Evolutionary conservation across 805 yeast genomes (phyloP).

Genomic region (Komagataella phaffii): DNA sequence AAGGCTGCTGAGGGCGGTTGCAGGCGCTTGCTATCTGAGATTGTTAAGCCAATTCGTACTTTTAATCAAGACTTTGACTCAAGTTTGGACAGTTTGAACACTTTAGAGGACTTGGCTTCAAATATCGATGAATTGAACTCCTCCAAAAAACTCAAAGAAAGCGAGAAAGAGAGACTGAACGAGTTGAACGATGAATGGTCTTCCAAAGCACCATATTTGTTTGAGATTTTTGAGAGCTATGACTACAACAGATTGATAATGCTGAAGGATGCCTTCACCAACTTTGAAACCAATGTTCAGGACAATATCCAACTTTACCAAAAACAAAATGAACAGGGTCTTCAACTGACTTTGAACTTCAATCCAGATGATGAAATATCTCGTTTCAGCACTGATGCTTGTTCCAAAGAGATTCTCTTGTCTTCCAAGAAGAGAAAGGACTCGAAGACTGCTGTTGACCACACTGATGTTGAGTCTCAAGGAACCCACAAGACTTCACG

Average conservation of each 20-base stretch:
- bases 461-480: slow-evolving; percentile 4
- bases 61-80: slow-evolving; percentile 39
- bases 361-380: slow-evolving; percentile 47
- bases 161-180: slow-evolving; percentile 17
- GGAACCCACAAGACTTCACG: neutral
- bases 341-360: slow-evolving; percentile 52
- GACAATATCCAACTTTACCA: slow-evolving; percentile 35
- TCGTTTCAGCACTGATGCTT: slow-evolving; percentile 12
- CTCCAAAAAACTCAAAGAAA: slow-evolving; percentile 2
- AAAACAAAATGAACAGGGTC: slow-evolving; percentile 43
- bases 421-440: neutral
- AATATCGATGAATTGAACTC: slow-evolving; percentile 9
- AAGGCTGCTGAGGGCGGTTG: slow-evolving; percentile 35
- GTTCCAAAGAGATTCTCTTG: neutral
- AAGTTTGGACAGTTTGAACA: slow-evolving; percentile 26
- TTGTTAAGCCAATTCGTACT: slow-evolving; percentile 38
- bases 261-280: slow-evolving; percentile 52
- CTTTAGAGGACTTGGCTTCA: slow-evolving; percentile 14
- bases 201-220: slow-evolving; percentile 61
- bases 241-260: slow-evolving; percentile 50
- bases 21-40: slow-evolving; percentile 34
- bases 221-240: slow-evolving; percentile 60
- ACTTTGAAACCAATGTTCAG: slow-evolving; percentile 46
- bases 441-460: neutral
- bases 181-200: slow-evolving; percentile 55